Percentiles rank a stretch among this genome's conserved stretches.
Evolutionary conservation across 768 basidiomycete species (phyloP).

Genomic region (Dacryopinax spathularia): DNA sequence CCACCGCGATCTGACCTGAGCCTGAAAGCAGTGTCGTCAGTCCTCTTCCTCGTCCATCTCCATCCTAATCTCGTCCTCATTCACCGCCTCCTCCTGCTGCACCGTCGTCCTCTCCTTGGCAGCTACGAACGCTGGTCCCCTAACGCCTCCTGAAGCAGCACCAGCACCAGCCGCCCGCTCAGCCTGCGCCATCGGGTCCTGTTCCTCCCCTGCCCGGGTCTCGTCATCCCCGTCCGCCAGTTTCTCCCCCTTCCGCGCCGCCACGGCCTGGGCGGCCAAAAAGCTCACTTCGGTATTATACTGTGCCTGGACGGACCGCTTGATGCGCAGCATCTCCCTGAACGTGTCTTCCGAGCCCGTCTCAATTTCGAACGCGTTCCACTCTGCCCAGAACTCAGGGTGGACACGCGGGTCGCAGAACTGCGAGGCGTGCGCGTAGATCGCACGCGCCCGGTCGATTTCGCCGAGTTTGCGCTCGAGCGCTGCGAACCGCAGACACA

Average conservation of each 20-base stretch:
- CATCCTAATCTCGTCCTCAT: constrained; percentile 3
- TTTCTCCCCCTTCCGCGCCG: constrained; percentile 46
- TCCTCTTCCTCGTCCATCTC: not conserved
- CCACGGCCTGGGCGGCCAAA: constrained; percentile 77
- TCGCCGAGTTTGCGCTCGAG: constrained; percentile 97
- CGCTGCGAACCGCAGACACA: constrained; percentile 91
- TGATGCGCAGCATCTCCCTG: constrained; percentile 83
- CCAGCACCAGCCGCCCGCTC: constrained; percentile 45
- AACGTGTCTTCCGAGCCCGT: constrained; percentile 98
- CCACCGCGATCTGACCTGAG: too few species aligned
- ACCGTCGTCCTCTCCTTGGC: constrained; percentile 13
- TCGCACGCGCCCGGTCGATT: constrained; percentile 91
- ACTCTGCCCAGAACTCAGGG: constrained; percentile 89
- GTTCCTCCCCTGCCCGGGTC: constrained; percentile 24
- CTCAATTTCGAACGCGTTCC: constrained; percentile 97
- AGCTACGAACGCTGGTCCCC: constrained; percentile 56
- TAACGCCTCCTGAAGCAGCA: constrained; percentile 19
- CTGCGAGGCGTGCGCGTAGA: constrained; percentile 95
- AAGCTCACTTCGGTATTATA: constrained; percentile 96
- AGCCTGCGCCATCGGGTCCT: constrained; percentile 78
- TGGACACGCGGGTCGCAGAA: constrained; percentile 93
- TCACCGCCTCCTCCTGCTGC: not conserved
- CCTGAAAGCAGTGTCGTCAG: too few species aligned
- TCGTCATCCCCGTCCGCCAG: constrained; percentile 29
- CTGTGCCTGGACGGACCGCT: constrained; percentile 93